Conservation (phyloP, 1,284 basidiomycete genomes). For the Bondarzewia mesenterica region DNA sequence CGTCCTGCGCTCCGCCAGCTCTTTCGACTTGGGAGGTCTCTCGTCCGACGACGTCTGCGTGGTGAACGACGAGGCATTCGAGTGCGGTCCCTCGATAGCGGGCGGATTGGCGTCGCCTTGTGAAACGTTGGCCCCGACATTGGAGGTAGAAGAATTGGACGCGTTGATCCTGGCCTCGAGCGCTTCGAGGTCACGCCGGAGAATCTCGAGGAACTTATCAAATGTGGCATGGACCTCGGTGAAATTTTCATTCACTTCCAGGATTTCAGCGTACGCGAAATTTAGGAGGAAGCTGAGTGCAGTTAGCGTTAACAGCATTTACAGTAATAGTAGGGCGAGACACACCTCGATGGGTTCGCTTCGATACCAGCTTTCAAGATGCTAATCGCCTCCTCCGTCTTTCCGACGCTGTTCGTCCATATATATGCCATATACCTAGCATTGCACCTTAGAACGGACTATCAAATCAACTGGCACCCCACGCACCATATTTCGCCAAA, state of each 20-base stretch:
- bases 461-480: not conserved
- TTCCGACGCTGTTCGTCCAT: slow-evolving; percentile 70
- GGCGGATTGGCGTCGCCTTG: slow-evolving; percentile 13
- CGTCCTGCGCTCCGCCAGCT: slow-evolving; percentile 53
- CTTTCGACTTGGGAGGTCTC: slow-evolving; percentile 38
- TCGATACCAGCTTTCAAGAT: slow-evolving; percentile 82
- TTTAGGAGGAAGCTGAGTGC: slow-evolving; percentile 72
- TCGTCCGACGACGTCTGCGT: slow-evolving; percentile 33
- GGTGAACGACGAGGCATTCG: slow-evolving; percentile 29
- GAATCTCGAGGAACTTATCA: slow-evolving; percentile 62
- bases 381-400: slow-evolving; percentile 75
- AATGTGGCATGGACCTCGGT: slow-evolving; percentile 63
- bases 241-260: slow-evolving; percentile 63
- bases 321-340: slow-evolving; percentile 1
- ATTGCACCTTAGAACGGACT: slow-evolving; percentile 2
- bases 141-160: slow-evolving; percentile 30
- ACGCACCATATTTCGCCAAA: slow-evolving; percentile 90
- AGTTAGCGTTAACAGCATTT: slow-evolving; percentile 5
- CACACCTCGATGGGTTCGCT: slow-evolving; percentile 78
- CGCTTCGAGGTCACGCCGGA: slow-evolving; percentile 68
- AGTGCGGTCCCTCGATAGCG: slow-evolving; percentile 6
- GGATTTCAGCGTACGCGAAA: slow-evolving; percentile 83
- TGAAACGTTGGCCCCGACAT: slow-evolving; percentile 21
- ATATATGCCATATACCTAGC: slow-evolving; percentile 84
- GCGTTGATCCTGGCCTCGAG: slow-evolving; percentile 47